Percentiles rank a stretch among this genome's conserved stretches.
Conservation (phyloP, 768 basidiomycete genomes). For the Suillus cothurnatus region DNA sequence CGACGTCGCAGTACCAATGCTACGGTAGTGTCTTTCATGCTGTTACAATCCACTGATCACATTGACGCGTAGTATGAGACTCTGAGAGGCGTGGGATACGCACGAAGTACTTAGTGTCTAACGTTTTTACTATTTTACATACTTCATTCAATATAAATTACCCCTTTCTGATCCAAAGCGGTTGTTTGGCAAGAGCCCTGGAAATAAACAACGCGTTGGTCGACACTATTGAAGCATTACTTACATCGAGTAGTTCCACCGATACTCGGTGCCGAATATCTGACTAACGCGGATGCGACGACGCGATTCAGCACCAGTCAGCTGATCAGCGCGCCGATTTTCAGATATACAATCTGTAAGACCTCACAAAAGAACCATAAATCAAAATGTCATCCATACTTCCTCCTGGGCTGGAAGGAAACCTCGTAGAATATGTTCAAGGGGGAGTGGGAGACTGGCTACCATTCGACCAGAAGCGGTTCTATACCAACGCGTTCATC, state of each 20-base stretch:
- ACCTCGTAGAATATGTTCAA: conserved; percentile 36
- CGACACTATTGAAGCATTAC: not conserved
- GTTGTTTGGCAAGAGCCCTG: conserved; percentile 1
- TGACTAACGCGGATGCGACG: not conserved
- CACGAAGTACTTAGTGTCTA: not conserved
- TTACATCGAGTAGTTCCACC: not conserved
- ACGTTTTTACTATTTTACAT: not conserved
- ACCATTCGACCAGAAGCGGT: conserved; percentile 38
- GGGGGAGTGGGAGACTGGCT: conserved; percentile 54
- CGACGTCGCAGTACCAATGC: not conserved
- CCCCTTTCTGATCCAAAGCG: not conserved
- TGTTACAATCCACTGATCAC: not conserved
- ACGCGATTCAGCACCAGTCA: not conserved
- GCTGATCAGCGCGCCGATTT: not conserved
- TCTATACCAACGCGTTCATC: conserved; percentile 76
- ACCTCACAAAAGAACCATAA: not conserved
- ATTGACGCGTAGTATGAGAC: not conserved
- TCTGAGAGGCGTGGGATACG: not conserved
- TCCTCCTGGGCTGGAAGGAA: conserved; percentile 49
- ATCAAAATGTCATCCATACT: conserved; percentile 11
- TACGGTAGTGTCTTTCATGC: not conserved
- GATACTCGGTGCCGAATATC: conserved; percentile 1
- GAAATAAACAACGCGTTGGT: conserved; percentile 1
- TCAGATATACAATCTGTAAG: not conserved
- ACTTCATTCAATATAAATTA: too few relatives aligned